Percentiles rank a stretch among this genome's conserved stretches.
These are phyloP conservation scores for Panaeolus cyanescens DNA, from an alignment of 768 basidiomycete species.

Conservation along the genomic window DNA sequence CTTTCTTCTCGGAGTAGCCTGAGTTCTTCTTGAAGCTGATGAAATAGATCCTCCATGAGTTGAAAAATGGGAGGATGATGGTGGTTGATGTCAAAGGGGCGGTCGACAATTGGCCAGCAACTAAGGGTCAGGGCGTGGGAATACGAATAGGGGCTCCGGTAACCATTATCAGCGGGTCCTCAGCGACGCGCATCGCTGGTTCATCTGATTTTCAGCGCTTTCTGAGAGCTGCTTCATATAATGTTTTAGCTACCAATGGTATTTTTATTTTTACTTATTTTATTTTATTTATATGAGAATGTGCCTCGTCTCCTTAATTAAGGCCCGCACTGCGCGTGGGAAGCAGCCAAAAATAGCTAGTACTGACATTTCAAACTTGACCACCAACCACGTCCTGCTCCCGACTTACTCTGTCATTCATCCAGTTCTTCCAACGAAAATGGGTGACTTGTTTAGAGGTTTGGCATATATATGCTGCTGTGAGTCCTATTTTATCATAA, in stretches of 20 bases:
- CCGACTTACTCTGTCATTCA: too few relatives aligned
- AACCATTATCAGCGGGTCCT: neutral
- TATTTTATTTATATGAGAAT: too few relatives aligned
- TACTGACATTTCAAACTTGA: neutral
- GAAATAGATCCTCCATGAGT: neutral
- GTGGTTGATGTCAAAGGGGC: neutral
- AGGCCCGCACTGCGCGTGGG: neutral
- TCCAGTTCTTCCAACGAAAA: too few relatives aligned
- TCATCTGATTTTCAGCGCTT: too few relatives aligned
- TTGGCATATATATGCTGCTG: neutral
- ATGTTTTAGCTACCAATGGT: too few relatives aligned
- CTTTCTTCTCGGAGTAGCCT: neutral
- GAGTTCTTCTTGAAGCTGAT: neutral
- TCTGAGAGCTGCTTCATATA: too few relatives aligned
- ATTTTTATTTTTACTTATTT: neutral
- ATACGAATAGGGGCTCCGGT: neutral
- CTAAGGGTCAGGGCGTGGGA: neutral
- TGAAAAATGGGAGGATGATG: neutral
- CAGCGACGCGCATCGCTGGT: too few relatives aligned
- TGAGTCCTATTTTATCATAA: too few relatives aligned
- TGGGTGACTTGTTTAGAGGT: neutral
- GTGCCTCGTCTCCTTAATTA: too few relatives aligned
- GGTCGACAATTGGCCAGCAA: neutral
- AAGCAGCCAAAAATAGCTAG: slow-evolving; percentile 3
- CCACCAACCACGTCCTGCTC: neutral